These are phyloP conservation scores for Calonectria montana DNA, from an alignment of 2,329 filamentous ascomycete genomes.

Conservation along the genomic window DNA sequence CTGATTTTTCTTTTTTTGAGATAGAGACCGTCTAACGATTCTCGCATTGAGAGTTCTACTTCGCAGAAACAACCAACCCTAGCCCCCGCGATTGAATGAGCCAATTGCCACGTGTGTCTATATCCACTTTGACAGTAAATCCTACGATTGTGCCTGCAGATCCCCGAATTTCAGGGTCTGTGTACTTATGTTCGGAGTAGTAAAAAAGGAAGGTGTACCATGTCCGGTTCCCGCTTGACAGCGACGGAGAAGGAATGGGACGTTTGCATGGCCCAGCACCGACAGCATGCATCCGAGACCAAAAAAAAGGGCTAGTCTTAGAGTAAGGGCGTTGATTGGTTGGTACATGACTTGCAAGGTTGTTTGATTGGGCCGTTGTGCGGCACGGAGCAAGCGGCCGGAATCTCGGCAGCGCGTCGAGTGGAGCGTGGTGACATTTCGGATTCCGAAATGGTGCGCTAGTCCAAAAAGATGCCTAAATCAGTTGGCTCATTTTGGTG, in stretches of 20 bases:
- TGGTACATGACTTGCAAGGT: background rate
- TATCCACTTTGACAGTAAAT: background rate
- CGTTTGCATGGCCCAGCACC: background rate
- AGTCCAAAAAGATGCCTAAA: background rate
- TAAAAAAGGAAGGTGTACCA: background rate
- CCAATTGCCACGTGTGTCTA: background rate
- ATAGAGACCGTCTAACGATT: too few species aligned
- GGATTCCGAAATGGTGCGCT: background rate
- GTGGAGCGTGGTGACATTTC: background rate
- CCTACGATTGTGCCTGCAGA: background rate
- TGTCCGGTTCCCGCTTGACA: background rate
- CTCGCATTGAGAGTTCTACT: background rate
- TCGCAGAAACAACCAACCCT: background rate
- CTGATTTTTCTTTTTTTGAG: too few species aligned
- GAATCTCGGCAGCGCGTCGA: background rate
- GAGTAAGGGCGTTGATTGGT: background rate
- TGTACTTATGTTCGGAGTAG: background rate
- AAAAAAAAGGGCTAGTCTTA: background rate
- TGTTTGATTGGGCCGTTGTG: background rate
- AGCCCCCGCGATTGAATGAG: background rate
- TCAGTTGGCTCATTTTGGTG: background rate
- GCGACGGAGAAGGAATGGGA: background rate
- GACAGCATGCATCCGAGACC: background rate
- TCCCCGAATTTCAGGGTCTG: background rate
- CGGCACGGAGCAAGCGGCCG: background rate